Base-by-base conservation (phyloP, 23 red algal genomes). In the Rhodosorus marinus region DNA sequence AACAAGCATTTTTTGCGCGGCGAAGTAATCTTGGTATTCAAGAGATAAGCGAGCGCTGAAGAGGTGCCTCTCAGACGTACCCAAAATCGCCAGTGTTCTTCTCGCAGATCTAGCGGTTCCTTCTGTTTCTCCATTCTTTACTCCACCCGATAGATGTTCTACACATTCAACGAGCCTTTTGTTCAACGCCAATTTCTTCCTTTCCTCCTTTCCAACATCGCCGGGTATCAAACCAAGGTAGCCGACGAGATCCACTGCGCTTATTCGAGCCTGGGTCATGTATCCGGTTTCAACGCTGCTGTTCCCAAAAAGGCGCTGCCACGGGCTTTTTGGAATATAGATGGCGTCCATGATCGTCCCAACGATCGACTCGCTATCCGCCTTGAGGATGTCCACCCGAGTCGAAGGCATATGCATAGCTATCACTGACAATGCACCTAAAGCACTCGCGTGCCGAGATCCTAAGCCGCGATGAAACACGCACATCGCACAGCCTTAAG, bases 111-210 rank as follows among this genome's bases (percentile, higher is more conserved):
- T 54, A 9, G 84, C 84, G 6, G 74, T 69, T 1, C 64, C 75
- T 50, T 93, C 84, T 3, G 75, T 52, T 45, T 81, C 56, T 14
- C 74, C 84, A 30, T 60, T 76, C 35, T 66, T 79, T 14, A 74
- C 52, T 5, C 84, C 84, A 20, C 68, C 61, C 20, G 75, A 64
- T 24, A 93, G 51, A 11, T 58, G 47, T 57, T 81, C 59, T 14
- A 93, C 49, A 25, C 52, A 51, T 7, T 58, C 59, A 26, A 93
- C 57, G 35, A 93, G 52, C 24, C 68, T 58, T 25, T 35, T 48
- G 59, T 93, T 59, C 20, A 25, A 21, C 30, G 57, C 59, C 51
- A 86, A 65, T 8, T 36, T 29, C 28, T 51, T 38, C 21, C 74
- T 33, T 21, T 20, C 40, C 15, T 64, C 69, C 15, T 45, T 61